These are phyloP conservation scores for Sporothrix curviconia DNA, from an alignment of 2,329 filamentous ascomycete genomes.

Conservation along the genomic window DNA sequence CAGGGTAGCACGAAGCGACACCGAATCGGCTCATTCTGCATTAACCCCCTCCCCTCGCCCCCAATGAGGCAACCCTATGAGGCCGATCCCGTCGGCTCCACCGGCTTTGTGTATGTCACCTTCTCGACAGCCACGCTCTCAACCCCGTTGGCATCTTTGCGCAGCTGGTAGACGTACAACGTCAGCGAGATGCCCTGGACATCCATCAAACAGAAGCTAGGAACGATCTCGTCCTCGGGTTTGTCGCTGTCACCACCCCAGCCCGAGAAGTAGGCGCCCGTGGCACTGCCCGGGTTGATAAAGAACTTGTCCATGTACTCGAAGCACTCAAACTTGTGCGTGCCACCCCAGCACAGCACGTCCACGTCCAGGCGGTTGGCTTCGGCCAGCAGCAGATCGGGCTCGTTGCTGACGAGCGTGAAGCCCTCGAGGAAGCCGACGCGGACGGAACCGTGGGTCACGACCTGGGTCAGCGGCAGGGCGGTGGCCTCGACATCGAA, in stretches of 20 bases:
- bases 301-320: slow-evolving; percentile 72
- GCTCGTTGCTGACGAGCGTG: slow-evolving; percentile 60
- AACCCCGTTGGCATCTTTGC: slow-evolving; percentile 67
- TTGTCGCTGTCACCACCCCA: slow-evolving; percentile 63
- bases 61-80: slow-evolving; percentile 35
- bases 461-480: slow-evolving; percentile 58
- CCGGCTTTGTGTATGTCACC: slow-evolving; percentile 76
- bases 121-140: slow-evolving; percentile 81
- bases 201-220: slow-evolving; percentile 97
- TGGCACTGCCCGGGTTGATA: slow-evolving; percentile 61
- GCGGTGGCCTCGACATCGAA: slow-evolving; percentile 62
- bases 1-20: no score
- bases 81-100: slow-evolving; percentile 48
- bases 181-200: slow-evolving; percentile 95
- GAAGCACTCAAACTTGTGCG: slow-evolving; percentile 62
- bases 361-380: slow-evolving; percentile 63
- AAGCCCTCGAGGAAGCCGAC: slow-evolving; percentile 64
- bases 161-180: slow-evolving; percentile 85
- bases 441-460: slow-evolving; percentile 58
- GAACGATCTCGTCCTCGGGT: slow-evolving; percentile 68
- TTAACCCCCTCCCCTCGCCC: no score
- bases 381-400: slow-evolving; percentile 60
- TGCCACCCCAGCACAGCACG: slow-evolving; percentile 63
- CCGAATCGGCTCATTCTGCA: no score
- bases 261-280: slow-evolving; percentile 54